These are phyloP conservation scores for Leccinum solheimii DNA, from an alignment of 1,284 basidiomycete species.

Conservation along the genomic window DNA sequence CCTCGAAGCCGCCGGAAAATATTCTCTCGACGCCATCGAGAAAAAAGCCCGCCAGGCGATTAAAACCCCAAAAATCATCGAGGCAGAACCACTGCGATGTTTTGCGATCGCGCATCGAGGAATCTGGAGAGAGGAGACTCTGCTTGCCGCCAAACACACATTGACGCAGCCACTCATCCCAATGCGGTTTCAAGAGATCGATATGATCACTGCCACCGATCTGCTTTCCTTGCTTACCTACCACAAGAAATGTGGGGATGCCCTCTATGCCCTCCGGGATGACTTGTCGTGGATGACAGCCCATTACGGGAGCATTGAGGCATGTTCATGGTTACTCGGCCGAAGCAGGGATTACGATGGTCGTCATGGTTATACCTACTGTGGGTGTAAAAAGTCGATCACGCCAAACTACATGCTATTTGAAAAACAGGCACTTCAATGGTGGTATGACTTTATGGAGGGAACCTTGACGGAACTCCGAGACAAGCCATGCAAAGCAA, in stretches of 20 bases:
- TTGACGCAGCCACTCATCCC: conserved; percentile 21
- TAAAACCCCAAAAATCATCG: conserved; percentile 16
- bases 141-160: conserved; percentile 19
- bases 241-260: conserved; percentile 18
- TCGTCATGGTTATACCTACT: not conserved
- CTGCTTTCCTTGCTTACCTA: conserved; percentile 22
- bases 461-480: too few relatives aligned
- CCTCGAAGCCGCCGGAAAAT: conserved; percentile 22
- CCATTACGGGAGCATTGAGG: conserved; percentile 2
- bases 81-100: conserved; percentile 12
- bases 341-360: too few relatives aligned
- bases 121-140: conserved; percentile 12
- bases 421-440: too few relatives aligned
- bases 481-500: too few relatives aligned
- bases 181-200: conserved; percentile 17
- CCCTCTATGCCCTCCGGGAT: conserved; percentile 6
- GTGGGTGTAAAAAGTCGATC: conserved; percentile 2
- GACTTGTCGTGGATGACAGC: conserved; percentile 17
- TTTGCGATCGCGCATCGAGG: conserved; percentile 18
- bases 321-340: conserved; percentile 12
- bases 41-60: conserved; percentile 16
- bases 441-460: too few relatives aligned
- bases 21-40: conserved; percentile 21
- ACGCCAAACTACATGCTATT: not conserved
- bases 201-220: conserved; percentile 19